Percentiles rank a stretch among this genome's conserved stretches.
Evolutionary conservation across 257 asterid species (phyloP).

Genomic region (Mitragyna speciosa): DNA sequence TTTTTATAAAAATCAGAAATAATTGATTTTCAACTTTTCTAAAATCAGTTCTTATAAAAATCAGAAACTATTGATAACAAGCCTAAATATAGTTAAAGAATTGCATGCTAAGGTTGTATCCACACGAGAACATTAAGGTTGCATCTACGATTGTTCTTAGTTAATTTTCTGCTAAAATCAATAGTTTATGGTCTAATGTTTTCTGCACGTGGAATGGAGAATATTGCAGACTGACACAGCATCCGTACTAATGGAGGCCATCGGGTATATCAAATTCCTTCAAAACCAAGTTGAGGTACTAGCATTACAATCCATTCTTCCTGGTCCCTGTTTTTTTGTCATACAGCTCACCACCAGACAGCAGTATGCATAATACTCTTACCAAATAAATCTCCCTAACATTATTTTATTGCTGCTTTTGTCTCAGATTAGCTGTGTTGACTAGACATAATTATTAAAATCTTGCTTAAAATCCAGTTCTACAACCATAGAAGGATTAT

Average conservation of each 20-base stretch:
- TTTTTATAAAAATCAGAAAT: too few relatives aligned
- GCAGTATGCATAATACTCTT: background rate
- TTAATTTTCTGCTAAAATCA: background rate
- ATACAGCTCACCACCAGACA: background rate
- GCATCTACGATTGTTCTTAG: background rate
- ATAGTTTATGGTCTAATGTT: background rate
- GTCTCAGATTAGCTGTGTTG: background rate
- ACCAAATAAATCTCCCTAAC: background rate
- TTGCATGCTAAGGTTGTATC: background rate
- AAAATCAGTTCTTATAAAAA: too few relatives aligned
- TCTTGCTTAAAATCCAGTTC: too few relatives aligned
- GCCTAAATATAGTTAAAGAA: too few relatives aligned
- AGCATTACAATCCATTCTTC: conserved; percentile 37
- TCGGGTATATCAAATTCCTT: conserved; percentile 90
- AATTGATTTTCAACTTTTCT: too few relatives aligned
- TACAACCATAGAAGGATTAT: too few relatives aligned
- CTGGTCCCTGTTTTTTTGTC: conserved; percentile 24
- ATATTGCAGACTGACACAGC: conserved; percentile 93
- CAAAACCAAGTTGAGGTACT: conserved; percentile 86
- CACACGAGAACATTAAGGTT: background rate
- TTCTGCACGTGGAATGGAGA: conserved; percentile 34
- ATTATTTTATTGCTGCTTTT: background rate
- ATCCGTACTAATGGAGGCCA: conserved; percentile 95
- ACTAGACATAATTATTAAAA: background rate
- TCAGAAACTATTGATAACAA: too few relatives aligned